Evolutionary conservation across 2,329 filamentous ascomycete genomes (phyloP).

Genomic region (Alternaria tenuissima): DNA sequence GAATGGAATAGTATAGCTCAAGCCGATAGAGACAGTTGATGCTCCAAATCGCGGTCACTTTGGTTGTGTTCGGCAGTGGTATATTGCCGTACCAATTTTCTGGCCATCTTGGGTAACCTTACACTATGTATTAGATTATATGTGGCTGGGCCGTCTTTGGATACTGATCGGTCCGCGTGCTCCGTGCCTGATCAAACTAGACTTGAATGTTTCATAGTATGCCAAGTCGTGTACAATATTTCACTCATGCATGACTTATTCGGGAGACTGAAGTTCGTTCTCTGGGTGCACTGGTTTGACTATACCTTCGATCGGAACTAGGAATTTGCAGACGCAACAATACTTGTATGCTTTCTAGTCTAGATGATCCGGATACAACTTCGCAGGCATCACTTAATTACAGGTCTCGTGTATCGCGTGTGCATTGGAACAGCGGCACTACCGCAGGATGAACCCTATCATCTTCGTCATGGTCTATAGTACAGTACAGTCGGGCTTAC

Average conservation of each 20-base stretch:
- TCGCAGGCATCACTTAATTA: not conserved
- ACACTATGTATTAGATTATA: conserved; percentile 1
- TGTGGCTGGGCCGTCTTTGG: not conserved
- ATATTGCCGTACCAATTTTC: not conserved
- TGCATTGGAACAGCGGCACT: not conserved
- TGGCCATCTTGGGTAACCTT: not conserved
- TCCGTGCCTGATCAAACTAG: conserved; percentile 10
- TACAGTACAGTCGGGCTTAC: not conserved
- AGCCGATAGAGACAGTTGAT: not conserved
- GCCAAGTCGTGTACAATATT: conserved; percentile 10
- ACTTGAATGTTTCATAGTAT: conserved; percentile 8
- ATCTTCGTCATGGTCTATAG: not conserved
- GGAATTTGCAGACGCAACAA: not conserved
- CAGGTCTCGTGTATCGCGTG: not conserved
- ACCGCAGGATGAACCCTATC: conserved; percentile 30
- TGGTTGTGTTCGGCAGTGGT: not conserved
- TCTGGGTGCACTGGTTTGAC: not conserved
- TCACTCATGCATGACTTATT: not conserved
- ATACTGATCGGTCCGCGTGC: conserved; percentile 4
- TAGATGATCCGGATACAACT: not conserved
- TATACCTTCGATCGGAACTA: not conserved
- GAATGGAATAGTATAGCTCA: not conserved
- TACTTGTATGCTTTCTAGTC: not conserved
- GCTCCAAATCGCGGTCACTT: not conserved
- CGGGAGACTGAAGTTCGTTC: not conserved